Percentiles rank a stretch among this genome's conserved stretches.
Evolutionary conservation across 192 early-diverging fungal genomes (phyloP).

Genomic region (Coemansia interrupta): DNA sequence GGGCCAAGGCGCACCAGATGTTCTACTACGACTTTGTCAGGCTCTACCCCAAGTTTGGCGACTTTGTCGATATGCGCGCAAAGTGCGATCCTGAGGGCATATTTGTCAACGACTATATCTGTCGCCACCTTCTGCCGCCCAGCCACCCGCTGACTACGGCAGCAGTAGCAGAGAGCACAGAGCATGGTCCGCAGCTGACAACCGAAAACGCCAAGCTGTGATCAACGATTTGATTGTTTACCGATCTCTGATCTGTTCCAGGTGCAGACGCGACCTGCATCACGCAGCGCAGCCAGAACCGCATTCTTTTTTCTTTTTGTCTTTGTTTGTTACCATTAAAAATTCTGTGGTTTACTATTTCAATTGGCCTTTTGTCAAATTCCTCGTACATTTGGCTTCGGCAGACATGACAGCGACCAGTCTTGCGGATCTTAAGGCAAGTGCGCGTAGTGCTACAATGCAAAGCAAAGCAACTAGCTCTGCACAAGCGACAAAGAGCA

Average conservation of each 20-base stretch:
- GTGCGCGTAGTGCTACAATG: background rate
- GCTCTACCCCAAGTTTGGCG: constrained; percentile 62
- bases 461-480: background rate
- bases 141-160: constrained; percentile 3
- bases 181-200: background rate
- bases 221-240: background rate
- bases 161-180: background rate
- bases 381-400: background rate
- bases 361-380: background rate
- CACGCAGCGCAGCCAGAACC: too few species aligned
- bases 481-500: too few species aligned
- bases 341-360: background rate
- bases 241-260: constrained; percentile 1
- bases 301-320: background rate
- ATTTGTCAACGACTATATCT: constrained; percentile 71
- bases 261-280: too few species aligned
- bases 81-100: constrained; percentile 64
- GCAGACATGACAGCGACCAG: constrained; percentile 5
- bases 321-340: background rate
- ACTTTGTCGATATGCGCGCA: constrained; percentile 56
- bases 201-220: background rate
- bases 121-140: constrained; percentile 56
- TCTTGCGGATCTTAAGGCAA: constrained; percentile 6
- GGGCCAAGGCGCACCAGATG: constrained; percentile 73
- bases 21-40: constrained; percentile 49